phyloP scores from a whole-genome alignment of 176 grass and related monocot genomes.

The Triticum turgidum region DNA sequence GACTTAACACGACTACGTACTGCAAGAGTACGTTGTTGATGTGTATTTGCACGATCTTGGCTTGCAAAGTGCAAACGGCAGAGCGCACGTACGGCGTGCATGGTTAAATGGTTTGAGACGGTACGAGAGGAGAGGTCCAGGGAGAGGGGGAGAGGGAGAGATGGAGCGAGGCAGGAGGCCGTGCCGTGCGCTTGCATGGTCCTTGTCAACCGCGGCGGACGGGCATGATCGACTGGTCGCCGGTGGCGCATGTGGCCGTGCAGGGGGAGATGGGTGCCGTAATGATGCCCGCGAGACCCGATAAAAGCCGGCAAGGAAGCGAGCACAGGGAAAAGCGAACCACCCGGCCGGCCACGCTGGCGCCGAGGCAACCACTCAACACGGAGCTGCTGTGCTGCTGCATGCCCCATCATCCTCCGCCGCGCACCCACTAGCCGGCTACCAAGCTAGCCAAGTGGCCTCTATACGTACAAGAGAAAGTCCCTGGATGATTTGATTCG shows the following conservation, averaged over 20 bases:
- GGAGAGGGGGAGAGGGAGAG: too few species aligned
- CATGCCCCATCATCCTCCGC: not conserved
- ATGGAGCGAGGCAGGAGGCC: not conserved
- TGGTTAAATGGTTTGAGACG: not conserved
- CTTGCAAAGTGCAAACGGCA: not conserved
- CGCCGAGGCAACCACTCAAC: not conserved
- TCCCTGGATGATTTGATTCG: not conserved
- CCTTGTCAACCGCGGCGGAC: not conserved
- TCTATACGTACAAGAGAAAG: not conserved
- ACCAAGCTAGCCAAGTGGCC: not conserved
- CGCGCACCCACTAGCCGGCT: not conserved
- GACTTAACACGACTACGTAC: not conserved
- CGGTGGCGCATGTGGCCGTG: constrained; percentile 9
- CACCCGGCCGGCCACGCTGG: not conserved
- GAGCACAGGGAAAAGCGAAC: not conserved
- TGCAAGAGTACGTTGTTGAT: too few species aligned
- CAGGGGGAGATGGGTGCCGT: not conserved
- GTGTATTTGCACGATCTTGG: not conserved
- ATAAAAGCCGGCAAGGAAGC: constrained; percentile 10
- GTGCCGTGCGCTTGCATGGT: constrained; percentile 9
- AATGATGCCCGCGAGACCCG: constrained; percentile 8
- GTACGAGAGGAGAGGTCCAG: not conserved
- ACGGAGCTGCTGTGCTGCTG: too few species aligned
- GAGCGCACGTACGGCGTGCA: not conserved
- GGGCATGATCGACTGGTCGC: not conserved